Percentiles rank a stretch among this genome's conserved stretches.
These are phyloP conservation scores for Pseudonitzschia pungens DNA, from an alignment of 108 stramenopile genomes.

Conservation along the genomic window DNA sequence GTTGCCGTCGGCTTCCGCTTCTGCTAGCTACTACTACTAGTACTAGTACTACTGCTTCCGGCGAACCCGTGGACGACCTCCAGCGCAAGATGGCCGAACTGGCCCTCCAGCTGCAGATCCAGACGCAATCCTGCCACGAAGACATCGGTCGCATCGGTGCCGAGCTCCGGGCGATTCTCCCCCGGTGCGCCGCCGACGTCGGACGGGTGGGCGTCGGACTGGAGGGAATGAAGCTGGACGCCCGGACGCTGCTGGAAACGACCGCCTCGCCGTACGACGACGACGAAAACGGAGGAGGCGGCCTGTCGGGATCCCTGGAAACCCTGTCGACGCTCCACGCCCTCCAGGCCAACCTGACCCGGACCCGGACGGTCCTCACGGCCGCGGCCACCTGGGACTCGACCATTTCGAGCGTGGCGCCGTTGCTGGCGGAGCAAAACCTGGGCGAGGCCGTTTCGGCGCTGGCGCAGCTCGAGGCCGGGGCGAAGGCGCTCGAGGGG, in stretches of 20 bases:
- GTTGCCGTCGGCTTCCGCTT: background rate
- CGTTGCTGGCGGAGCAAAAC: constrained; percentile 55
- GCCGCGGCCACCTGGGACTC: constrained; percentile 83
- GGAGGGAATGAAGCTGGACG: constrained; percentile 69
- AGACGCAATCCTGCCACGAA: constrained; percentile 81
- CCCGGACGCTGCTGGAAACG: constrained; percentile 48
- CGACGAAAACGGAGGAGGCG: background rate
- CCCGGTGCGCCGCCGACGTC: constrained; percentile 81
- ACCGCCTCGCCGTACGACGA: background rate
- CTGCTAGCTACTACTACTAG: background rate
- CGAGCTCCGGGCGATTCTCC: constrained; percentile 79
- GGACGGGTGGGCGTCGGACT: constrained; percentile 61
- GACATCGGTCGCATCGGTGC: constrained; percentile 85
- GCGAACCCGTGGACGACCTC: too few species aligned
- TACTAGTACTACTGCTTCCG: background rate
- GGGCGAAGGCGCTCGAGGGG: constrained; percentile 65
- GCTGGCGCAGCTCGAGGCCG: constrained; percentile 55
- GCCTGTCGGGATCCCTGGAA: constrained; percentile 53
- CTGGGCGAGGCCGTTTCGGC: constrained; percentile 65
- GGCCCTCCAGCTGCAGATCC: constrained; percentile 78
- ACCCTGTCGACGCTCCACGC: constrained; percentile 73
- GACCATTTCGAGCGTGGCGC: constrained; percentile 57
- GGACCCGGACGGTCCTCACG: constrained; percentile 64
- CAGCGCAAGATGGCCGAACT: constrained; percentile 77
- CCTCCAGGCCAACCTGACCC: constrained; percentile 59